Evolutionary conservation across 2,329 filamentous ascomycete genomes (phyloP), one percentile per base, ranked within the genome.

Genomic region (Drechslerella stenobrocha): DNA sequence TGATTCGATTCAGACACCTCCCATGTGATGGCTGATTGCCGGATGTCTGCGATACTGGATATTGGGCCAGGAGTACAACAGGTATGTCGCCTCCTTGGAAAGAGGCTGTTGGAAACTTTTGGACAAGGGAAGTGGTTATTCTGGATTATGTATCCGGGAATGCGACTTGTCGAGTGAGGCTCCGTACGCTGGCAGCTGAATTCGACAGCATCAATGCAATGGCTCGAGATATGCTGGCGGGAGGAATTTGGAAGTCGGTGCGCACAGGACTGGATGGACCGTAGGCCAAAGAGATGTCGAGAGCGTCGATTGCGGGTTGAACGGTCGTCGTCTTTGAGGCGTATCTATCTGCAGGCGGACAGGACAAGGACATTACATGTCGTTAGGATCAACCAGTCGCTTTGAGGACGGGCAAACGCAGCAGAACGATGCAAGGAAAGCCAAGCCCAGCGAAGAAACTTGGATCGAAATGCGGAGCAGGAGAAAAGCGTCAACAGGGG

Each of bases 161-260:
- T 57, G 52, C 46, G 59, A 66, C 52, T n/a, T n/a, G n/a, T n/a
- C n/a, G n/a, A n/a, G n/a, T 58, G 53, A 58, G 61, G 53, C 53
- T 66, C 61, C 52, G 53, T 58, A 48, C 37, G 34, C 53, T 55
- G 18, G 13, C n/a, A 50, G 50, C 42, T 34, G 63, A 56, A 23
- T 47, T 47, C 18, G 50, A 52, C 51, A 52, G 48, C 28, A 56
- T 60, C 30, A 55, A 67, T 42, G 37, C 55, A 67, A 67, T 60
- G 44, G 30, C 20, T 32, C 34, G 26, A 37, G 44, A 26, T 50
- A 28, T 45, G 45, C 44, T 59, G 35, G 47, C 28, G 47, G 24
- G 47, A 26, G 34, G 55, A 26, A 28, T 40, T 67, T 44, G 23
- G 55, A 60, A 44, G 44, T 60, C 48, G 55, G 32, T 67, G 45